These are phyloP conservation scores for Naganishia vishniacii DNA, from an alignment of 768 basidiomycete species.

Conservation along the genomic window DNA sequence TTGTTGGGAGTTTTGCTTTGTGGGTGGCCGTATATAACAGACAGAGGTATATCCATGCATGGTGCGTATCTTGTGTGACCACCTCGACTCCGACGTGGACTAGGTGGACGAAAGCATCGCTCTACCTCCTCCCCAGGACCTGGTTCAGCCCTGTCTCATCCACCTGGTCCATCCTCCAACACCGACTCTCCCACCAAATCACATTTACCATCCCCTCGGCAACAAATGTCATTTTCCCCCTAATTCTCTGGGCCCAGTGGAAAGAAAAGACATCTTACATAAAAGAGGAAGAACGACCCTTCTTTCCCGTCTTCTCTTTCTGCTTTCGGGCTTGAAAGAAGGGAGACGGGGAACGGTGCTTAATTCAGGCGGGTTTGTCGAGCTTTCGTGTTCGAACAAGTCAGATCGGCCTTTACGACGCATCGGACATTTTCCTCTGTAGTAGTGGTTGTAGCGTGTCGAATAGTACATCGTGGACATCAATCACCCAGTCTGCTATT, in stretches of 20 bases:
- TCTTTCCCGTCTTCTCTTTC: neutral
- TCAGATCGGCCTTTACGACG: slow-evolving; percentile 20
- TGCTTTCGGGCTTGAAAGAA: neutral
- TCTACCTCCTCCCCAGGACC: neutral
- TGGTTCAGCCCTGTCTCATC: slow-evolving; percentile 9
- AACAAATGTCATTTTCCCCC: slow-evolving; percentile 14
- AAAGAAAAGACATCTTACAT: slow-evolving; percentile 7
- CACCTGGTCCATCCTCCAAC: neutral
- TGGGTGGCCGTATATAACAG: no score
- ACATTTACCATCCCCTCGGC: slow-evolving; percentile 9
- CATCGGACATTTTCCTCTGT: slow-evolving; percentile 4
- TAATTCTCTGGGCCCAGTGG: no score
- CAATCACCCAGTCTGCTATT: no score
- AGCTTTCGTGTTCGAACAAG: neutral
- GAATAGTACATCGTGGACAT: no score
- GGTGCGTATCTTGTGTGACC: no score
- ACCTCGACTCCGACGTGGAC: neutral
- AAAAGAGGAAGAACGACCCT: slow-evolving; percentile 19
- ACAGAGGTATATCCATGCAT: no score
- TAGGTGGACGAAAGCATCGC: neutral
- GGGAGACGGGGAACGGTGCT: slow-evolving; percentile 8
- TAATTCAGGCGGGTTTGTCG: slow-evolving; percentile 22
- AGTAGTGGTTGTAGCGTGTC: neutral
- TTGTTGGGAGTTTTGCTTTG: no score
- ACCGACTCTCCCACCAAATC: neutral